A percentile compares a stretch with the other conserved stretches of the same genome.
These are phyloP conservation scores for Withania somnifera DNA, from an alignment of 305 asterid species.

Conservation along the genomic window DNA sequence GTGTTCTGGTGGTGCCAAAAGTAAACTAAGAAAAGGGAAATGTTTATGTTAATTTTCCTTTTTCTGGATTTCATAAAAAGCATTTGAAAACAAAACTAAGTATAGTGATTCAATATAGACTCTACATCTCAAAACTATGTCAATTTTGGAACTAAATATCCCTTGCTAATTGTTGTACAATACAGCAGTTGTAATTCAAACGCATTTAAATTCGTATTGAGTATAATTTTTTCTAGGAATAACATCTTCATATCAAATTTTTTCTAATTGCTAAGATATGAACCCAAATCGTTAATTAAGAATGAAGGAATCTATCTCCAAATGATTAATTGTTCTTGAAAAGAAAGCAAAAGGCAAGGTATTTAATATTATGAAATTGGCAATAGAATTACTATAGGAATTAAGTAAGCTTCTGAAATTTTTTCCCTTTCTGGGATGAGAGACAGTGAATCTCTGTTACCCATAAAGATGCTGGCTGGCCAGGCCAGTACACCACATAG, in stretches of 20 bases:
- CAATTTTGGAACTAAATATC: no score
- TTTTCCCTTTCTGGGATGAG: neutral
- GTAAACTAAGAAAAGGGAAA: neutral
- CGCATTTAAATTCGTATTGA: no score
- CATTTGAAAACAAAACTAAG: no score
- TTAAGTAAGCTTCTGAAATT: no score
- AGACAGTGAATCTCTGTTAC: neutral
- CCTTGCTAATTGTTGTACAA: no score
- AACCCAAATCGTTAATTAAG: neutral
- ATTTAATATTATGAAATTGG: neutral
- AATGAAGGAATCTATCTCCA: neutral
- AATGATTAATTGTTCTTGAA: neutral
- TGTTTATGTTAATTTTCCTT: no score
- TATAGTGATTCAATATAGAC: no score
- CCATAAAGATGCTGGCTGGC: conserved; percentile 7
- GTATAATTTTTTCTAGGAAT: no score
- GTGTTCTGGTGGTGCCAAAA: neutral
- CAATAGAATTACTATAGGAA: neutral
- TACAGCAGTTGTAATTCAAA: no score
- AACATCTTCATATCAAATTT: no score
- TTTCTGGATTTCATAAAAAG: no score
- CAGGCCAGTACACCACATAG: neutral
- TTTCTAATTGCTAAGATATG: neutral
- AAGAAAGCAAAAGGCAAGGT: neutral
- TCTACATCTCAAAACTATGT: no score